Percentiles rank a stretch among this genome's conserved stretches.
These are phyloP conservation scores for Aegilops umbellulata DNA, from an alignment of 176 grass and related monocot species.

Conservation along the genomic window DNA sequence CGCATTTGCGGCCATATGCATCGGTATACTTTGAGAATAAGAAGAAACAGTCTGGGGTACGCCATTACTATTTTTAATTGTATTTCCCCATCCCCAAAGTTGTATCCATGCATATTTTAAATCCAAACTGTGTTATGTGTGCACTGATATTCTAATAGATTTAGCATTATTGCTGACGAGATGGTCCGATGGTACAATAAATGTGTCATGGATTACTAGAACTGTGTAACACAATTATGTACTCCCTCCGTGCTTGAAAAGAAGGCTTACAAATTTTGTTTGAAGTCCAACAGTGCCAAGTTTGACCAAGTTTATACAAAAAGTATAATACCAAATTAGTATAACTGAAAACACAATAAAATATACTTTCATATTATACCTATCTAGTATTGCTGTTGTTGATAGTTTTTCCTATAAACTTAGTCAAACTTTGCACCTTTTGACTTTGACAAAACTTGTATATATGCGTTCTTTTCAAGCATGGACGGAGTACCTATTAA, in stretches of 20 bases:
- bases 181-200: not conserved
- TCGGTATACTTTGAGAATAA: not conserved
- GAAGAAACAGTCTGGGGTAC: conserved; percentile 1
- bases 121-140: not conserved
- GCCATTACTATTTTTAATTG: not conserved
- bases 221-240: too few species aligned
- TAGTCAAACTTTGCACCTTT: too few species aligned
- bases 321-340: too few species aligned
- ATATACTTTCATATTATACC: too few species aligned
- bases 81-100: not conserved
- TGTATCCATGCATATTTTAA: not conserved
- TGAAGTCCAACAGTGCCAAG: not conserved
- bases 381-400: too few species aligned
- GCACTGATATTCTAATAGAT: not conserved
- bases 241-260: not conserved
- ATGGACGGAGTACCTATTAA: too few species aligned
- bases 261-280: not conserved
- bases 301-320: too few species aligned
- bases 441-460: too few species aligned
- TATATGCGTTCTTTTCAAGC: too few species aligned
- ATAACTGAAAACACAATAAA: too few species aligned
- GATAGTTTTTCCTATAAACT: too few species aligned
- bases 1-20: not conserved
- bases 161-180: not conserved
- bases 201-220: not conserved